Evolutionary conservation across 768 basidiomycete genomes (phyloP), one percentile per base, ranked within the genome.

Genomic region (Russula vinacea): DNA sequence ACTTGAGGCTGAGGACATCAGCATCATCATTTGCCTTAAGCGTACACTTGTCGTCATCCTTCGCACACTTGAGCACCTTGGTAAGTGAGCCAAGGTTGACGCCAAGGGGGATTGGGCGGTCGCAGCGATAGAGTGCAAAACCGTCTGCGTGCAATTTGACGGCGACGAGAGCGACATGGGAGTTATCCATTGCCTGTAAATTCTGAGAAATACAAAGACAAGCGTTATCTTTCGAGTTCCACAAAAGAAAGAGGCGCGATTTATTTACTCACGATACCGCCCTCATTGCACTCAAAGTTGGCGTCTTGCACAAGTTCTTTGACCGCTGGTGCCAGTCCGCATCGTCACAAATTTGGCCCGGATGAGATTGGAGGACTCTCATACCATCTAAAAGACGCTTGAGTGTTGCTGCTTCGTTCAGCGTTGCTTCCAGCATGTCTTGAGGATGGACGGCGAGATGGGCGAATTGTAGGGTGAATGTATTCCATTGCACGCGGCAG

Each of bases 141-240:
- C 92, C 92, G 0, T 83, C 78, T 1, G 85, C 83, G 45, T 88
- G 78, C 35, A 99, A 83, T 66, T 89, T 83, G 53, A 97, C 93
- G 9, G 92, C 80, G 45, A 99, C 96, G 69, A 98, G 90, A 1
- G 96, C 97, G 71, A 99, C 96, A 76, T 98, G 96, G 2, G 96
- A 97, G 82, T 98, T 98, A 79, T 98, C 97, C 96, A 98, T 99
- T 4, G 96, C 97, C 79, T 98, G 96, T 5, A 99, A 83, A 60
- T 85, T 85, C 87, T 87, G n/a, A n/a, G n/a, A n/a, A n/a, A n/a
- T n/a, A 65, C 7, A 8, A 10, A 10, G 37, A 32, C 26, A 17
- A 3, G 8, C 35, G 35, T 51, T 17, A 33, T 17, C 42, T 16
- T 29, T 42, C 2, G 24, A 62, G 13, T 24, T 29, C 17, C 50